Evolutionary conservation across 2,329 filamentous ascomycete species (phyloP).

Genomic region (Penicillium sp.): DNA sequence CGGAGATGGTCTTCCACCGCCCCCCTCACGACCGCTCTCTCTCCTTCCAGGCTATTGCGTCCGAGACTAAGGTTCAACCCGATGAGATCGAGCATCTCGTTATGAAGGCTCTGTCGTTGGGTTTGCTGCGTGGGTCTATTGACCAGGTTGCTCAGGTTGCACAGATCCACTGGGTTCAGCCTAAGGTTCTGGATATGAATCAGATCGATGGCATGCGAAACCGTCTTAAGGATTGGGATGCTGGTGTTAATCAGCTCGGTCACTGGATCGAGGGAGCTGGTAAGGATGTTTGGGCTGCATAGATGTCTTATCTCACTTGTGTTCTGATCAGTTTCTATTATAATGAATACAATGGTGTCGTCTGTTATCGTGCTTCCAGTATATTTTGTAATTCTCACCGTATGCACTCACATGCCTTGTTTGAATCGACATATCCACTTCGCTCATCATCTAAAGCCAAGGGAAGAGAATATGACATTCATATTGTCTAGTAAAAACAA

Average conservation of each 20-base stretch:
- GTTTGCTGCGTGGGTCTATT: slow-evolving; percentile 84
- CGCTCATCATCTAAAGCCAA: background rate
- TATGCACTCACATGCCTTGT: background rate
- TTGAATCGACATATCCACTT: background rate
- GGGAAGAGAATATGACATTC: background rate
- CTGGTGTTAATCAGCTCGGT: slow-evolving; percentile 89
- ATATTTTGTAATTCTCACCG: background rate
- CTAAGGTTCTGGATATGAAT: slow-evolving; percentile 92
- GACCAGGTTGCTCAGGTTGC: slow-evolving; percentile 95
- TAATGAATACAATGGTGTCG: slow-evolving; percentile 23
- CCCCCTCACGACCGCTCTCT: slow-evolving; percentile 94
- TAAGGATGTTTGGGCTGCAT: slow-evolving; percentile 93
- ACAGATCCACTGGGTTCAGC: slow-evolving; percentile 97
- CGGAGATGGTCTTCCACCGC: slow-evolving; percentile 92
- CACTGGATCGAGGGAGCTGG: slow-evolving; percentile 96
- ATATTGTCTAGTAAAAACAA: background rate
- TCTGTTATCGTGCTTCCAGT: background rate
- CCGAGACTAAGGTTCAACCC: slow-evolving; percentile 86
- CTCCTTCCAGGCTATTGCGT: slow-evolving; percentile 81
- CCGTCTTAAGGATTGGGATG: slow-evolving; percentile 89
- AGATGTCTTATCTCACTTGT: slow-evolving; percentile 26
- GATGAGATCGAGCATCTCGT: slow-evolving; percentile 96
- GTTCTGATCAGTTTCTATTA: slow-evolving; percentile 16
- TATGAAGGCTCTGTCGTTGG: slow-evolving; percentile 97
- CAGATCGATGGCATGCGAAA: slow-evolving; percentile 92